phyloP scores from a whole-genome alignment of 495 filamentous ascomycete genomes.

The Peziza echinospora region DNA sequence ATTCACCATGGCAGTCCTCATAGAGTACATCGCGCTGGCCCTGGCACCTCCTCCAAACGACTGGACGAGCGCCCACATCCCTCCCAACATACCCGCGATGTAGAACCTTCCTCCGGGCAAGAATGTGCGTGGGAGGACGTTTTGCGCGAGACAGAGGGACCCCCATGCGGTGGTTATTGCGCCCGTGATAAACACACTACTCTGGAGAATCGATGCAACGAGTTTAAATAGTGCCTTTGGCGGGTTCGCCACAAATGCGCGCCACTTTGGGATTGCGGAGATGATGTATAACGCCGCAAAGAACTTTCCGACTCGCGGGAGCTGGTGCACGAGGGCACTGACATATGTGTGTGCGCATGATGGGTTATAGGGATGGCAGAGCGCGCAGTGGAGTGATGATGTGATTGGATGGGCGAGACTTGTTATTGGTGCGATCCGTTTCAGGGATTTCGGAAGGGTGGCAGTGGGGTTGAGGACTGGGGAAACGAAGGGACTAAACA shows the following conservation, averaged over 20 bases:
- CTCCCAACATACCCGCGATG: slow-evolving; percentile 64
- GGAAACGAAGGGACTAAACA: slow-evolving; percentile 45
- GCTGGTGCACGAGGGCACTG: slow-evolving; percentile 57
- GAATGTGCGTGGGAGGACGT: slow-evolving; percentile 41
- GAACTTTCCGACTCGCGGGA: slow-evolving; percentile 56
- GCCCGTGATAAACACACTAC: slow-evolving; percentile 52
- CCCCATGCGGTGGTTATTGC: slow-evolving; percentile 67
- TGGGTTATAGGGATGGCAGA: slow-evolving; percentile 73
- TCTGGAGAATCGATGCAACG: slow-evolving; percentile 38
- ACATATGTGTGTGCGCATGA: slow-evolving; percentile 71
- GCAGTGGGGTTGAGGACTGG: slow-evolving; percentile 60
- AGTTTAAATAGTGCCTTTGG: slow-evolving; percentile 41
- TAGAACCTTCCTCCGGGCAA: slow-evolving; percentile 72
- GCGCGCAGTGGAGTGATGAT: slow-evolving; percentile 61
- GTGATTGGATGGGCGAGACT: slow-evolving; percentile 70
- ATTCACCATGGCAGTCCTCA: slow-evolving; percentile 50
- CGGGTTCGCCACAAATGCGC: slow-evolving; percentile 41
- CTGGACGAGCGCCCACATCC: slow-evolving; percentile 59
- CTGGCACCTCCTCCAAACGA: slow-evolving; percentile 30
- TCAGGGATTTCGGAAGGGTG: slow-evolving; percentile 42
- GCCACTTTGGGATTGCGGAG: slow-evolving; percentile 40
- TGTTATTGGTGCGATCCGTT: slow-evolving; percentile 52
- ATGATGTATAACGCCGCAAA: slow-evolving; percentile 49
- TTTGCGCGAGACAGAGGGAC: slow-evolving; percentile 67
- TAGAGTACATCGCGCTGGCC: slow-evolving; percentile 45